Conservation (phyloP, 139 green algal genomes). For the Choricystis sp. region DNA sequence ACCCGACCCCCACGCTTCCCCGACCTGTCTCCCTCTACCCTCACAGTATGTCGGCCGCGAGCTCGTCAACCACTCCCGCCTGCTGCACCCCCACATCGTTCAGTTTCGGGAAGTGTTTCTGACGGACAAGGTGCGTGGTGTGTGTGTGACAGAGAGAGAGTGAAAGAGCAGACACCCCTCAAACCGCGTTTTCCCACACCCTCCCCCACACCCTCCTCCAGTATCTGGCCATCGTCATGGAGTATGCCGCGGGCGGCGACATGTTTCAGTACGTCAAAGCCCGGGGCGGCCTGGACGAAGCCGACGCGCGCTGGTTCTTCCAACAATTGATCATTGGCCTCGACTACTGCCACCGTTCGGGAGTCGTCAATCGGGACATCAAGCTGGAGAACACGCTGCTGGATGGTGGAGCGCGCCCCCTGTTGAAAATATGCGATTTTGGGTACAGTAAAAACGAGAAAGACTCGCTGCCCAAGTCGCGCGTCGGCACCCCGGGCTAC, state of each 20-base stretch:
- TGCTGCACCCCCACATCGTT: constrained; percentile 44
- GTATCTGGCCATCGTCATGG: constrained; percentile 63
- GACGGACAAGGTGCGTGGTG: too few species aligned
- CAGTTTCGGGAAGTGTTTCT: constrained; percentile 29
- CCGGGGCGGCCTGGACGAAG: constrained; percentile 26
- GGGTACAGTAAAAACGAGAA: constrained; percentile 65
- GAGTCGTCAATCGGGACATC: constrained; percentile 62
- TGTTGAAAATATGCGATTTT: constrained; percentile 88
- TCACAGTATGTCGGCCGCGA: constrained; percentile 11
- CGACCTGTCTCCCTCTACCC: not conserved
- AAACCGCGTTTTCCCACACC: too few species aligned
- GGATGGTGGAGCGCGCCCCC: constrained; percentile 21
- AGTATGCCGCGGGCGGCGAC: constrained; percentile 55
- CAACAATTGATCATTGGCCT: constrained; percentile 37
- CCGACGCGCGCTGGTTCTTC: constrained; percentile 43
- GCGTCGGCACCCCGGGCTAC: constrained; percentile 37
- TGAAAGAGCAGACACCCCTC: too few species aligned
- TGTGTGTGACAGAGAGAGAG: too few species aligned
- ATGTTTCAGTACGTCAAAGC: constrained; percentile 40
- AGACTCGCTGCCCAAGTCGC: constrained; percentile 35
- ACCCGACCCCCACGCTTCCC: not conserved
- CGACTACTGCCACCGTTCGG: constrained; percentile 39
- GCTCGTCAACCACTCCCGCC: constrained; percentile 39
- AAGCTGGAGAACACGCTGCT: constrained; percentile 70
- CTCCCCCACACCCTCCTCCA: too few species aligned